A percentile compares a stretch with the other conserved stretches of the same genome.
Conservation (phyloP, 1,139 yeast species). For the Yamadazyma aaseri region DNA sequence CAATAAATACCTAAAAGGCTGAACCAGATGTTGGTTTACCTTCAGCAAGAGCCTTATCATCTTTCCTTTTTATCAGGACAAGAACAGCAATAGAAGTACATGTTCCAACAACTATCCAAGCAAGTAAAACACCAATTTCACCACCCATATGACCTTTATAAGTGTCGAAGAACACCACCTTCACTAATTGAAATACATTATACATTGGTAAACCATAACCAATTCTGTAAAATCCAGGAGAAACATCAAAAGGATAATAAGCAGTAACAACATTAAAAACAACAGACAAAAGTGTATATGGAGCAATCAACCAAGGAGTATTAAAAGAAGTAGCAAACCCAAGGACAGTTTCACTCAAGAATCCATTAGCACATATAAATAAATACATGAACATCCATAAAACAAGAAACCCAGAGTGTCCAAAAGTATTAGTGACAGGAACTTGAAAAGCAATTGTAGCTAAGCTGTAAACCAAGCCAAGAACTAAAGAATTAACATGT, state of each 20-base stretch:
- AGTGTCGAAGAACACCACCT: constrained; percentile 56
- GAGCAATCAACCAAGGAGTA: constrained; percentile 50
- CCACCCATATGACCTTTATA: constrained; percentile 58
- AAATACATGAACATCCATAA: constrained; percentile 63
- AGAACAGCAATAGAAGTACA: constrained; percentile 2
- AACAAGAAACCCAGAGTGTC: constrained; percentile 60
- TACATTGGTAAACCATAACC: constrained; percentile 69
- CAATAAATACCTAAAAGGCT: constrained; percentile 1
- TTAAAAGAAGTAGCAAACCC: constrained; percentile 41
- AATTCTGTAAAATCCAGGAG: constrained; percentile 53
- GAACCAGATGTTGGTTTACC: background rate
- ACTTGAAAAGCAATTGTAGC: constrained; percentile 63
- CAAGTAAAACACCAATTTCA: constrained; percentile 54
- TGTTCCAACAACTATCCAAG: constrained; percentile 57
- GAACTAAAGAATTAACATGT: constrained; percentile 47
- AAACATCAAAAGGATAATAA: constrained; percentile 56
- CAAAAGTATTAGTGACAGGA: constrained; percentile 52
- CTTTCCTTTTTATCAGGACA: background rate
- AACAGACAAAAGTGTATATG: constrained; percentile 64
- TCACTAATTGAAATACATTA: constrained; percentile 54
- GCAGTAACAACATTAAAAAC: constrained; percentile 60
- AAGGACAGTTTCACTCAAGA: constrained; percentile 60
- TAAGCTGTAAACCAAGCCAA: constrained; percentile 54
- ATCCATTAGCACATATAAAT: constrained; percentile 61
- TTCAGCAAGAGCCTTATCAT: background rate